These are phyloP conservation scores for Geotrichum ghanense DNA, from an alignment of 805 yeast genomes.

Conservation along the genomic window DNA sequence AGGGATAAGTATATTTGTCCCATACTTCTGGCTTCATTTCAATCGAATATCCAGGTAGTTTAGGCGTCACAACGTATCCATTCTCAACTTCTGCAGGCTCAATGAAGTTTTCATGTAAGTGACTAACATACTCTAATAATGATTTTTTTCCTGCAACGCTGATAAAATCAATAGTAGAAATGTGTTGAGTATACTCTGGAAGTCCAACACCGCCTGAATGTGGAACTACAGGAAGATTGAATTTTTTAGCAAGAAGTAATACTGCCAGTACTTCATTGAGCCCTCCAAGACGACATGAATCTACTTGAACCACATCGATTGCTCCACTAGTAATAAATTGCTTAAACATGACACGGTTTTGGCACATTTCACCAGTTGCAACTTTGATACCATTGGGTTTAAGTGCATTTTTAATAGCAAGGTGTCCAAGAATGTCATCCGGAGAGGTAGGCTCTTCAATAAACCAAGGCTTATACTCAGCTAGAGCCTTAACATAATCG, in stretches of 20 bases:
- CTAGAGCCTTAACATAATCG: constrained; percentile 22
- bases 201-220: constrained; percentile 29
- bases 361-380: constrained; percentile 29
- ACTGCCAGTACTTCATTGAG: constrained; percentile 27
- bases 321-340: constrained; percentile 23
- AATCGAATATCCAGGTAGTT: constrained; percentile 26
- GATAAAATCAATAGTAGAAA: constrained; percentile 25
- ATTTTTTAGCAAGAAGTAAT: constrained; percentile 26
- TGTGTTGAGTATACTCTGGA: constrained; percentile 28
- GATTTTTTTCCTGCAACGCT: constrained; percentile 23
- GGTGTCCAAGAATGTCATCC: constrained; percentile 26
- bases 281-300: constrained; percentile 28
- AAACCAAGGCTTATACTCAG: constrained; percentile 26
- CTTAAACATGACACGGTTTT: constrained; percentile 26
- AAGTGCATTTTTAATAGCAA: constrained; percentile 22
- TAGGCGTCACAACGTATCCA: constrained; percentile 24
- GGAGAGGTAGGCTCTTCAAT: constrained; percentile 30
- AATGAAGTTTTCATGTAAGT: constrained; percentile 23
- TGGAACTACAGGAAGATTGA: constrained; percentile 25
- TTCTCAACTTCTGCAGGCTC: constrained; percentile 21
- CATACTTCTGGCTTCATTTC: constrained; percentile 20
- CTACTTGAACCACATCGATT: constrained; percentile 25
- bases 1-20: constrained; percentile 21
- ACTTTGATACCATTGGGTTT: constrained; percentile 24
- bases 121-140: constrained; percentile 25